Evolutionary conservation across 805 yeast genomes (phyloP).

Genomic region (Suhomyces kilbournensis): DNA sequence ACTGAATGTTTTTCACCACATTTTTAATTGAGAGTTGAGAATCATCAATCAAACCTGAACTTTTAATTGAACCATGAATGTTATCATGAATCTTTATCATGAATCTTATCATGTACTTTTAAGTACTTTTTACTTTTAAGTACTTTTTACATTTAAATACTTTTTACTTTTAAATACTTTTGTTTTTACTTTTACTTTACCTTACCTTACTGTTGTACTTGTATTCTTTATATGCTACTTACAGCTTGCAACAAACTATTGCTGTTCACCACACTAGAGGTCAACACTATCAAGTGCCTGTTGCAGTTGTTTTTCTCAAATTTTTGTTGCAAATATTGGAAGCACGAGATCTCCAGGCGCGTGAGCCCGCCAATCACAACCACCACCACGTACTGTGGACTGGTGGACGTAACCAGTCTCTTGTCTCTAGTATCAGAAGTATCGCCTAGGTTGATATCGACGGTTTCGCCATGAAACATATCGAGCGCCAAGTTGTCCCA

Average conservation of each 20-base stretch:
- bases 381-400: conserved; percentile 35
- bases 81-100: too few relatives aligned
- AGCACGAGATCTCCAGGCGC: conserved; percentile 73
- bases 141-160: too few relatives aligned
- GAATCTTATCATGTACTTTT: too few relatives aligned
- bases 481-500: conserved; percentile 44
- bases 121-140: too few relatives aligned
- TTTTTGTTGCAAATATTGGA: conserved; percentile 56
- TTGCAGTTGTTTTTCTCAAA: conserved; percentile 22
- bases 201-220: too few relatives aligned
- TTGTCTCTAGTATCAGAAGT: conserved; percentile 19
- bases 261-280: conserved; percentile 26
- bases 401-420: conserved; percentile 13
- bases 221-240: neutral
- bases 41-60: too few relatives aligned
- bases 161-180: too few relatives aligned
- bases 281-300: conserved; percentile 41
- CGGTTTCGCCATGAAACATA: conserved; percentile 40
- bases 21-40: too few relatives aligned
- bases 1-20: too few relatives aligned
- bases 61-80: too few relatives aligned
- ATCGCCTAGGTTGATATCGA: conserved; percentile 35
- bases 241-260: conserved; percentile 1
- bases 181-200: too few relatives aligned
- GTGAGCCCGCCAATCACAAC: conserved; percentile 83